Base-by-base conservation (phyloP, 202 grass and related monocot genomes). In the Digitaria exilis region DNA sequence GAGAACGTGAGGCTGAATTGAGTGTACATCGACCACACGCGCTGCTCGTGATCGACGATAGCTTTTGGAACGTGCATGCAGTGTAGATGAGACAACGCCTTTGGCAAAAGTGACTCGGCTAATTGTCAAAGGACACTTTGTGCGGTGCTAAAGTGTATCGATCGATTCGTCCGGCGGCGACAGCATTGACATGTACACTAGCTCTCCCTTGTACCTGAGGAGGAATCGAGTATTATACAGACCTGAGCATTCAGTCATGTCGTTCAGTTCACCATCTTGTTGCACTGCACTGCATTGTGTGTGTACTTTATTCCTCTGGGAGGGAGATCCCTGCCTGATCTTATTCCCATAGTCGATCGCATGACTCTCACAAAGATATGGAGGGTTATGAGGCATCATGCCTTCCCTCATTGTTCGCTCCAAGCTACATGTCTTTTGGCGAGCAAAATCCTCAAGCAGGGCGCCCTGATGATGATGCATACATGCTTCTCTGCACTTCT, bases 31-130 rank as follows among this genome's bases (percentile, higher is more conserved):
- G 31, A 54, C 7, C 49, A 56, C 48, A 32, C 30, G 29, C 75
- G 61, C 31, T 79, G 65, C 76, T 85, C 67, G 84, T 80, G 84
- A n/a, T n/a, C n/a, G n/a, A 35, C 45, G 52, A 11, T 56, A 24
- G 31, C 76, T 80, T 85, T 86, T 74, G 19, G 58, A 80, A 80
- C 46, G 57, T 43, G 68, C 41, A 37, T 39, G 21, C 22, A 16
- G 57, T 56, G 69, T 66, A 80, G 77, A 86, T 80, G 77, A 86
- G 77, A 80, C 69, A 81, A 75, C 60, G 24, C 31, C 84, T 75
- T 81, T 49, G 9, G 34, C 69, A 74, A 80, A 80, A 75, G 69
- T 35, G 73, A 44, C 58, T 26, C 9, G 49, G 54, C 63, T 51
- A 37, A 49, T 17, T 45, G 55, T 42, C n/a, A 77, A 77, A 77